Percentiles rank a stretch among this genome's conserved stretches.
Evolutionary conservation across 164 flowering plant genomes (phyloP).

Genomic region (Liquidambar formosana): DNA sequence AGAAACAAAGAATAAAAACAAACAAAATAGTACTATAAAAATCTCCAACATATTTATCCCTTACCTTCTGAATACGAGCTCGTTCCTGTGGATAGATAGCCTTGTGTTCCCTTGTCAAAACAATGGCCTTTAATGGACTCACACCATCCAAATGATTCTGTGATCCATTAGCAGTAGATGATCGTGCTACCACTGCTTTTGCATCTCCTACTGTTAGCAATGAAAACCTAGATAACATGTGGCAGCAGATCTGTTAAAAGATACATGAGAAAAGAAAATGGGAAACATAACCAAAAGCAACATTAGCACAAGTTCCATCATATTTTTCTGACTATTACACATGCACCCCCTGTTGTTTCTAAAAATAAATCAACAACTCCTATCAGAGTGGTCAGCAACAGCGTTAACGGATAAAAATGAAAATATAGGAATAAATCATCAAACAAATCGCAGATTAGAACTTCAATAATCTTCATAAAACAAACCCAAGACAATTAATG

Average conservation of each 20-base stretch:
- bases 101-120: slow-evolving; percentile 90
- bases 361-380: no score
- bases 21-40: not conserved
- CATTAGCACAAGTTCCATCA: no score
- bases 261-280: not conserved
- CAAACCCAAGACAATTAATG: not conserved
- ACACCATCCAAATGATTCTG: slow-evolving; percentile 29
- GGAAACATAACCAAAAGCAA: not conserved
- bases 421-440: no score
- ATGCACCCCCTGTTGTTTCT: no score
- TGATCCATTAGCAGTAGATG: slow-evolving; percentile 39
- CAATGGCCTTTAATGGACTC: slow-evolving; percentile 70
- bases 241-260: not conserved
- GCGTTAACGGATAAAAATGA: no score
- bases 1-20: not conserved
- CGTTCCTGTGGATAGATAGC: slow-evolving; percentile 91
- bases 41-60: not conserved
- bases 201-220: slow-evolving; percentile 96
- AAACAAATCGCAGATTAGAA: no score
- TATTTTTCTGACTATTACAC: no score
- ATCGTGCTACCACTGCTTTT: slow-evolving; percentile 83
- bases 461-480: not conserved
- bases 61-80: slow-evolving; percentile 82
- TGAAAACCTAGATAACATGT: slow-evolving; percentile 57
- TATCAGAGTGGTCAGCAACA: no score